Conservation (phyloP, 495 filamentous ascomycete genomes). For the Lasiosphaeriaceae sp. region DNA sequence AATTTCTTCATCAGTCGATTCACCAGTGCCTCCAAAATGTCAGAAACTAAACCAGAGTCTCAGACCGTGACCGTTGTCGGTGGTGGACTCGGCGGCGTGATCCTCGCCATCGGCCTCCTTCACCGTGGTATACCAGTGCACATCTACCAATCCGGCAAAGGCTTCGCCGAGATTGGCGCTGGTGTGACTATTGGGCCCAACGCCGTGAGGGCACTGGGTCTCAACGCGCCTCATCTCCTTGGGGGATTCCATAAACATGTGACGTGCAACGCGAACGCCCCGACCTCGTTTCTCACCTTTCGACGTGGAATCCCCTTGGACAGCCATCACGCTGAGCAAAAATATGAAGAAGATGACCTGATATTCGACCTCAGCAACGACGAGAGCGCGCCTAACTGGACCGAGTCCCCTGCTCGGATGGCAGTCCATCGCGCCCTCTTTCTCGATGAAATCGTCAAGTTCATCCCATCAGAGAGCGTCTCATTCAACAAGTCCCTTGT, state of each 20-base stretch:
- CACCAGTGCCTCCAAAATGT: too few species aligned
- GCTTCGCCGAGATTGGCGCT: constrained; percentile 53
- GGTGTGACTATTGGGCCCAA: constrained; percentile 55
- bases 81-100: constrained; percentile 48
- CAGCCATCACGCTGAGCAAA: too few species aligned
- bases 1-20: too few species aligned
- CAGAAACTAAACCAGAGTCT: too few species aligned
- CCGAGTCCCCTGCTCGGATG: constrained; percentile 2
- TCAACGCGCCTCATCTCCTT: constrained; percentile 44
- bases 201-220: constrained; percentile 47
- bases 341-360: background rate
- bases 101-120: constrained; percentile 42
- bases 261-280: constrained; percentile 22
- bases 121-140: constrained; percentile 32
- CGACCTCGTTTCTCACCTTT: background rate
- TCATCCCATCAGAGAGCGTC: constrained; percentile 8
- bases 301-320: too few species aligned
- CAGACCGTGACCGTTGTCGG: constrained; percentile 43
- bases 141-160: constrained; percentile 48
- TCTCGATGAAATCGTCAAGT: constrained; percentile 16
- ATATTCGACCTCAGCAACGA: constrained; percentile 18
- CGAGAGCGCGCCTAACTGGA: constrained; percentile 24
- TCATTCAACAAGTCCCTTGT: constrained; percentile 19
- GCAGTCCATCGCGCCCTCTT: constrained; percentile 24
- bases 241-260: constrained; percentile 25